Percentiles rank a stretch among this genome's conserved stretches.
Evolutionary conservation across 495 filamentous ascomycete species (phyloP).

Genomic region (Podospora australis): DNA sequence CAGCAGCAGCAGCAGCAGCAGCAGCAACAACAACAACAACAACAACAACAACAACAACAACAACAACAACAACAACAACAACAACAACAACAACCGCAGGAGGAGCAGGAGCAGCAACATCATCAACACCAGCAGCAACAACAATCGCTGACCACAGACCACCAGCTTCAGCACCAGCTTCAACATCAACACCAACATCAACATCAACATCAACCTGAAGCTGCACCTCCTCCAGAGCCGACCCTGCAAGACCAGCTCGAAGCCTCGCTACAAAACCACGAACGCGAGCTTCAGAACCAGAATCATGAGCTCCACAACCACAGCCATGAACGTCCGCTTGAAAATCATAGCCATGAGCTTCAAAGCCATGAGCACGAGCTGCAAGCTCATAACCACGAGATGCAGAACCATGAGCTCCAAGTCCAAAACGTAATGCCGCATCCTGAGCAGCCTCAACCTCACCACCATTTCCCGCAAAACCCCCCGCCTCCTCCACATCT

Average conservation of each 20-base stretch:
- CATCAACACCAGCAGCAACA: no score
- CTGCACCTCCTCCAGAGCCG: no score
- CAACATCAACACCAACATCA: no score
- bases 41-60: no score
- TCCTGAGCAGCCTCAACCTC: constrained; percentile 6
- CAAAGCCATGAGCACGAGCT: constrained; percentile 9
- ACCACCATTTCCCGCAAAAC: constrained; percentile 15
- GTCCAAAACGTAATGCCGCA: constrained; percentile 18
- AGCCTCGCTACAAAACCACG: constrained; percentile 27
- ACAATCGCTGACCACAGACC: no score
- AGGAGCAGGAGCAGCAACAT: no score
- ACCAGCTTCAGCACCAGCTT: no score
- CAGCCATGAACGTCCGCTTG: constrained; percentile 13
- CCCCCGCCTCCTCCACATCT: constrained; percentile 22
- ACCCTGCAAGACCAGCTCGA: constrained; percentile 28
- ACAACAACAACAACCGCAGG: no score
- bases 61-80: no score
- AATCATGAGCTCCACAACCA: constrained; percentile 19
- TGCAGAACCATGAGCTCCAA: constrained; percentile 14
- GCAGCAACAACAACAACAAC: no score
- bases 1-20: constrained; percentile 4
- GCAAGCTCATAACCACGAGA: constrained; percentile 15
- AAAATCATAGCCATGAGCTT: constrained; percentile 11
- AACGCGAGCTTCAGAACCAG: constrained; percentile 13
- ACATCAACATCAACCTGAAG: no score